Evolutionary conservation across 2,329 filamentous ascomycete species (phyloP).

Genomic region (Aureobasidium melanogenum): DNA sequence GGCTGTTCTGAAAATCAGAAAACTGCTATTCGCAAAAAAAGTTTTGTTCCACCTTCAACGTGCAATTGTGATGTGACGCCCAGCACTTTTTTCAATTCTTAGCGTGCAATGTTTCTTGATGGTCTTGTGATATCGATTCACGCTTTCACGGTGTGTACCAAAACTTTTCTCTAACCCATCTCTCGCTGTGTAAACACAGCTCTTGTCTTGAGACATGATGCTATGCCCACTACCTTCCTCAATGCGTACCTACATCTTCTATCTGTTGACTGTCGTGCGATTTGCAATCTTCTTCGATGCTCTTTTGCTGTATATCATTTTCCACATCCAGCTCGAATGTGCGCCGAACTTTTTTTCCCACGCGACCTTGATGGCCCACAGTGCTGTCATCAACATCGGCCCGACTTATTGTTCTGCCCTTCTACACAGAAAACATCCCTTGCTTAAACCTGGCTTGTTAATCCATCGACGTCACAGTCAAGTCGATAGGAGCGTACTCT

Average conservation of each 20-base stretch:
- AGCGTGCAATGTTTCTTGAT: no score
- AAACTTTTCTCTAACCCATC: no score
- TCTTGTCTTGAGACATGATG: no score
- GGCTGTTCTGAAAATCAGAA: slow-evolving; percentile 13
- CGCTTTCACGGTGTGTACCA: no score
- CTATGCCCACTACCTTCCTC: no score
- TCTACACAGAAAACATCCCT: neutral
- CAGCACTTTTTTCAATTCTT: no score
- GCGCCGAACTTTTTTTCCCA: neutral
- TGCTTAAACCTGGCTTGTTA: neutral
- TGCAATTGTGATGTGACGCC: neutral
- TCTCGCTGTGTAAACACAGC: no score
- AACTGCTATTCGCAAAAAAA: slow-evolving; percentile 11
- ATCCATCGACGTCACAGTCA: no score
- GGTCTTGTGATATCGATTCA: no score
- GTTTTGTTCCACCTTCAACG: neutral
- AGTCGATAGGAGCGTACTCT: no score
- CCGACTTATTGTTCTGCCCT: neutral
- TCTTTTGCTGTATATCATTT: neutral
- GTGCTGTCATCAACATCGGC: neutral
- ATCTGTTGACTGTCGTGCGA: no score
- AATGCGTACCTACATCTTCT: neutral
- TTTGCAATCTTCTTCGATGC: neutral
- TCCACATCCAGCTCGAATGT: neutral
- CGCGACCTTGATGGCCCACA: slow-evolving; percentile 8